Evolutionary conservation across 2,329 filamentous ascomycete species (phyloP), one percentile per base, ranked within the genome.

Genomic region (Thielaviopsis cerberus): DNA sequence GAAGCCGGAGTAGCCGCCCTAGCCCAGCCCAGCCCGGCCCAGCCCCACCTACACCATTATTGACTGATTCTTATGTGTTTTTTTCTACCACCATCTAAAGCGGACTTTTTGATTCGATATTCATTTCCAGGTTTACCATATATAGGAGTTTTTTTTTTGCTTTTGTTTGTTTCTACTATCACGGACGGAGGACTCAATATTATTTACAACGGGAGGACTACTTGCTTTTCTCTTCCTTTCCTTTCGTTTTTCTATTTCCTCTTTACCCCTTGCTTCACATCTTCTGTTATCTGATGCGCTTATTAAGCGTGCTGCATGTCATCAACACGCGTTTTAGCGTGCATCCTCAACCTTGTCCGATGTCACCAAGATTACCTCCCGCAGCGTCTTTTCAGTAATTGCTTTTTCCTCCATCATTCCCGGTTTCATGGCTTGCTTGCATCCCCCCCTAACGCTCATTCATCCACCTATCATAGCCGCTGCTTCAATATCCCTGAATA

Each of bases 1-100:
- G 65, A 79, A 74, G 65, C 75, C 77, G 34, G 58, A 24, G 20
- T 24, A 17, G 13, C 4, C 34, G 4, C 34, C 15, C 26, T 17
- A 4, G 53, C 20, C 24, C 20, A 23, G 17, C 6, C 17, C 41
- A 45, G n/a, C n/a, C n/a, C n/a, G n/a, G n/a, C n/a, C n/a, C n/a
- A n/a, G n/a, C n/a, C n/a, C n/a, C n/a, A n/a, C n/a, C n/a, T n/a
- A n/a, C n/a, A n/a, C n/a, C n/a, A 20, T 45, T 13, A 24, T 20
- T 8, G 22, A 34, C 3, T 24, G 22, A 22, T 34, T 54, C 26
- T 34, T 20, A 37, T 54, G 37, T 30, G 22, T 34, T 34, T 30
- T 30, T 22, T 53, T 53, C 25, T 41, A 17, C 20, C 20, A 20
- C 37, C 20, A 45, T 45, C 17, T 20, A 45, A 2, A n/a, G 10